These are phyloP conservation scores for Plasmodium knowlesi DNA, from an alignment of 169 alveolate genomes.

Conservation along the genomic window DNA sequence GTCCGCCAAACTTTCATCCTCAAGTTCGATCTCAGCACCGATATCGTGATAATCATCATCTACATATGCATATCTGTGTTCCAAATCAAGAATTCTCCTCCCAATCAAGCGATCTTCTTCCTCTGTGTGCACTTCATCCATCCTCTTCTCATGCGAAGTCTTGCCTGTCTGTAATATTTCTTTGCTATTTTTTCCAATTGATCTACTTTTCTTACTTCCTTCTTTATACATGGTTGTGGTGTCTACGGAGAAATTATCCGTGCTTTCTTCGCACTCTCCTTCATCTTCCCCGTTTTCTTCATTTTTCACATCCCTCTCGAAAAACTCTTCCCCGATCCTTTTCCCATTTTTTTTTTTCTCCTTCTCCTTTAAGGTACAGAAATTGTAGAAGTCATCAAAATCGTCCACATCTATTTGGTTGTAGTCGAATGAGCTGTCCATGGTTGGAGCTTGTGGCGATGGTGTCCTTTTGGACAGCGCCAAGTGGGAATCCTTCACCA, in stretches of 20 bases:
- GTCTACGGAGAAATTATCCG: background rate
- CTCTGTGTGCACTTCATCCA: background rate
- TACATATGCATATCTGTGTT: background rate
- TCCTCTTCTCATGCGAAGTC: background rate
- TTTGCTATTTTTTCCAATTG: background rate
- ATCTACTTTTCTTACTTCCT: background rate
- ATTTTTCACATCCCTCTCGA: background rate
- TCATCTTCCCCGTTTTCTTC: background rate
- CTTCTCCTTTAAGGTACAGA: background rate
- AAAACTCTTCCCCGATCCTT: background rate
- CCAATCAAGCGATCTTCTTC: background rate
- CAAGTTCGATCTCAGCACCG: background rate
- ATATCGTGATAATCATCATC: background rate
- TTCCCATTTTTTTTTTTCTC: constrained; percentile 24
- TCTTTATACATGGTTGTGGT: background rate
- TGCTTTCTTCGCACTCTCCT: background rate
- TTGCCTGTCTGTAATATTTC: background rate
- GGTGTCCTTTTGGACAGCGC: background rate
- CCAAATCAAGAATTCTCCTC: background rate
- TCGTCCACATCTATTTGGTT: constrained; percentile 39
- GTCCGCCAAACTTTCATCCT: background rate
- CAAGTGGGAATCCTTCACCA: background rate
- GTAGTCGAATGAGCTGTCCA: constrained; percentile 39
- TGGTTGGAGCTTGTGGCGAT: background rate
- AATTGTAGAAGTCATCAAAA: constrained; percentile 30